These are phyloP conservation scores for Drechslera avenae DNA, from an alignment of 2,329 filamentous ascomycete genomes.

Conservation along the genomic window DNA sequence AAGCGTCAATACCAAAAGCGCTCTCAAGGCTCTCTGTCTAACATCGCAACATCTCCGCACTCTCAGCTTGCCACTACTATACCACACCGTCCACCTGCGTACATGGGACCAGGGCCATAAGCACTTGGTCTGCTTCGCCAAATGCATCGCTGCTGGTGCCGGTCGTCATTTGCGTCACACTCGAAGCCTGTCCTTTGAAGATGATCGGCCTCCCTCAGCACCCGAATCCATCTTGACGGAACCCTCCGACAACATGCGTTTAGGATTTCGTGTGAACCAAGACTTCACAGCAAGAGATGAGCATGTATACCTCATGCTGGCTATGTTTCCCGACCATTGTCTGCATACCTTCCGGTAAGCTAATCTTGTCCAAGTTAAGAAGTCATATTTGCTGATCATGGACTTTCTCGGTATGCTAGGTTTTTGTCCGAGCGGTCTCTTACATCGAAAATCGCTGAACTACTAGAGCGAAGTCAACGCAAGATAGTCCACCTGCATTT, in stretches of 20 bases:
- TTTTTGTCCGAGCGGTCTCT: background rate
- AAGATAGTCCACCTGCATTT: background rate
- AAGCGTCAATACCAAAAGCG: background rate
- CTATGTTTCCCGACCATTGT: background rate
- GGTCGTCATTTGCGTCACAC: background rate
- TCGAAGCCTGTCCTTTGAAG: slow-evolving; percentile 5
- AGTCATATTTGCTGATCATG: too few species aligned
- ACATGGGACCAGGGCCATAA: background rate
- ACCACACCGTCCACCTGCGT: background rate
- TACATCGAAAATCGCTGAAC: background rate
- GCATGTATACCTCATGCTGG: background rate
- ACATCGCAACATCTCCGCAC: slow-evolving; percentile 1
- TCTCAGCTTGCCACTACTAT: slow-evolving; percentile 3
- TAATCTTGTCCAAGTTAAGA: background rate
- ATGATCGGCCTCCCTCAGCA: background rate
- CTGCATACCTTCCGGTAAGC: background rate
- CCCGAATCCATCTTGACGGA: background rate
- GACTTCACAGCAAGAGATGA: background rate
- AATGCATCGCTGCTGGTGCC: slow-evolving; percentile 4
- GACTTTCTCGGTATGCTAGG: background rate
- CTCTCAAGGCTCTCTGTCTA: slow-evolving; percentile 4
- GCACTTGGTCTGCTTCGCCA: background rate
- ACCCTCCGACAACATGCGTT: background rate
- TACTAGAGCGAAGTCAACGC: background rate
- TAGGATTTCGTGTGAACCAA: background rate